Base-by-base conservation (phyloP, 2,329 filamentous ascomycete genomes). In the Penicillium sclerotiorum region DNA sequence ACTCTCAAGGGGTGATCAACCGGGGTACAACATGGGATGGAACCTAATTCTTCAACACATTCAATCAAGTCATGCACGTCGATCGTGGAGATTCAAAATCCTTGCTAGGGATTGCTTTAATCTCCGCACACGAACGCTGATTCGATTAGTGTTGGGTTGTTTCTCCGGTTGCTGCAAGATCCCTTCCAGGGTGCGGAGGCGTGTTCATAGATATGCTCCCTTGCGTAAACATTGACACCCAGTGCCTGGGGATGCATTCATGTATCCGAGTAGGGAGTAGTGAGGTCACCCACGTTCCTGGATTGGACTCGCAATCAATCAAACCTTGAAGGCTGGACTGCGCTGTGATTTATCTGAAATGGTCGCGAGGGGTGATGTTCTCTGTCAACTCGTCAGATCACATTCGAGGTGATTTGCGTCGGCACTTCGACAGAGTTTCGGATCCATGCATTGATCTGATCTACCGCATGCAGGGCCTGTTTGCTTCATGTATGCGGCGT, bases 111-210 rank as follows among this genome's bases (percentile, higher is more conserved):
- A 36, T 35, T 32, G 40, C 41, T 37, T 49, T 49, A 50, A 53
- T 50, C 22, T 50, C 39, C 36, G 23, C 17, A 41, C 12, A 8
- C 36, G 33, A 41, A 33, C 47, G 21, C 30, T 54, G 35, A 48
- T 49, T 50, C 21, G 44, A 21, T 20, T 17, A 40, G 32, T 15
- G 13, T 32, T 35, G 22, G 22, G 30, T 35, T 13, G 36, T 42
- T 54, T 45, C 37, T 49, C 47, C 46, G 23, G 36, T 47, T 40
- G 25, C 47, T 58, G 57, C 55, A 37, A 44, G 47, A 55, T 47
- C 41, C 41, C 25, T 43, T n/a, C 49, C 15, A 43, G 18, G n/a
- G 22, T 43, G n/a, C n/a, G 35, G 32, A 46, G 52, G 33, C 23
- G 38, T 42, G 12, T 15, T 44, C n/a, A 45, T 52, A 39, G 36